phyloP scores from a whole-genome alignment of 345 rosid species.

The Euphorbia lathyris region DNA sequence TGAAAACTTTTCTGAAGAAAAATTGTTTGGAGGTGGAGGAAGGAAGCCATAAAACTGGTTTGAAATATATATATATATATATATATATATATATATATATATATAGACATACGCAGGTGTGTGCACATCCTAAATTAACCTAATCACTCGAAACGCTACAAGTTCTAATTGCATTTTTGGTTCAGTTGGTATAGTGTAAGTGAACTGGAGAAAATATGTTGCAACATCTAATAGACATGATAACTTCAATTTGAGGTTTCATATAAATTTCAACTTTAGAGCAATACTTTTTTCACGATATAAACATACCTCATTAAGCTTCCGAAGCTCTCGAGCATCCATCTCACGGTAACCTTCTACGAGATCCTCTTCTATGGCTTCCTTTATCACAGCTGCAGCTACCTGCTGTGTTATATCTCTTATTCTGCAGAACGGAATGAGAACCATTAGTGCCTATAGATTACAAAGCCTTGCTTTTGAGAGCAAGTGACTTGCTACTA shows the following conservation, averaged over 20 bases:
- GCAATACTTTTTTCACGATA: not conserved
- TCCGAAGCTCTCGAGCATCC: constrained; percentile 71
- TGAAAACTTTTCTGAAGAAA: too few relatives aligned
- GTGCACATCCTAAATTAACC: not conserved
- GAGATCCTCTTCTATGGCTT: constrained; percentile 77
- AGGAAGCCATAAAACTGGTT: too few relatives aligned
- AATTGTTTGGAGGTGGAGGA: too few relatives aligned
- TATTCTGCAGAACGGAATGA: constrained; percentile 48
- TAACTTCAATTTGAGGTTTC: not conserved
- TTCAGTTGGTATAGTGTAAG: not conserved
- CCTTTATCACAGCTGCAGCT: constrained; percentile 84
- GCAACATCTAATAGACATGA: not conserved
- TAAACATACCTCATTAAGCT: constrained; percentile 46
- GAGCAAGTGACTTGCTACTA: not conserved
- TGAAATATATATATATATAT: too few relatives aligned
- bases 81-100: too few relatives aligned
- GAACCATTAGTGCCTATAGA: not conserved
- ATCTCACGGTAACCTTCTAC: constrained; percentile 80
- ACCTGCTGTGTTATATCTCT: constrained; percentile 83
- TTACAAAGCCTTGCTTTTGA: not conserved
- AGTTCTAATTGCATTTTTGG: not conserved
- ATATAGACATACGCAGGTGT: too few relatives aligned
- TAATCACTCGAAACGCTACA: not conserved
- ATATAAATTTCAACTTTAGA: not conserved
- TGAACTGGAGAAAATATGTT: not conserved